Conservation (phyloP, 2,329 filamentous ascomycete genomes). For the Plenodomus lindquistii region DNA sequence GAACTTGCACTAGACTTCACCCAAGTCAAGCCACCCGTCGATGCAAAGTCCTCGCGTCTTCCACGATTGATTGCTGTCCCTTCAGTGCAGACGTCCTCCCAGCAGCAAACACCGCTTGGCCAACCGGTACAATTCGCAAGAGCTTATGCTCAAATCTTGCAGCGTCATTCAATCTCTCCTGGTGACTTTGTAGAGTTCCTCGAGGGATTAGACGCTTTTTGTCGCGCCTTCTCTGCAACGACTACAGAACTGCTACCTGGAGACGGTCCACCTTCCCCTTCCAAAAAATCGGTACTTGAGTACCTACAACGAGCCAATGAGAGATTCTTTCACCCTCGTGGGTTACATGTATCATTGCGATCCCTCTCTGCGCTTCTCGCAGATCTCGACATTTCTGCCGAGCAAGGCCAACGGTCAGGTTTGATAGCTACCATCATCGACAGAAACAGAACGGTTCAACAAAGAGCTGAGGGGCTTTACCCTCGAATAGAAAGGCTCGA, state of each 20-base stretch:
- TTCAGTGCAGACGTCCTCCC: slow-evolving; percentile 8
- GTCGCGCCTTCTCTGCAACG: slow-evolving; percentile 14
- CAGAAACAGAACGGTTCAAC: slow-evolving; percentile 8
- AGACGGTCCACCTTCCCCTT: not conserved
- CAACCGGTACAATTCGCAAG: slow-evolving; percentile 29
- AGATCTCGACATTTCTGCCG: slow-evolving; percentile 22
- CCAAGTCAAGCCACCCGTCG: slow-evolving; percentile 26
- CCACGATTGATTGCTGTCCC: slow-evolving; percentile 33
- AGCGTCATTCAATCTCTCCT: slow-evolving; percentile 32
- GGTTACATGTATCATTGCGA: slow-evolving; percentile 29
- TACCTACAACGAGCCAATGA: slow-evolving; percentile 36
- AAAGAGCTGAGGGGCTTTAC: slow-evolving; percentile 29
- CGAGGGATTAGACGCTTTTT: slow-evolving; percentile 38
- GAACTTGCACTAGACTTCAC: slow-evolving; percentile 31
- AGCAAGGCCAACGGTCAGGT: slow-evolving; percentile 25
- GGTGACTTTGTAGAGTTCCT: slow-evolving; percentile 39
- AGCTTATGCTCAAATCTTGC: slow-evolving; percentile 35
- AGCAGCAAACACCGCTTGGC: not conserved
- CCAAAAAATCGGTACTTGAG: slow-evolving; percentile 18
- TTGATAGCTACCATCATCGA: slow-evolving; percentile 23
- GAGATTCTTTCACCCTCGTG: slow-evolving; percentile 39
- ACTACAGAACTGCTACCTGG: slow-evolving; percentile 8
- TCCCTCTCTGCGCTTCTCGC: slow-evolving; percentile 27
- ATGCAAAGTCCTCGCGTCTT: slow-evolving; percentile 26
- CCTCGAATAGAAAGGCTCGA: slow-evolving; percentile 38